Base-by-base conservation (phyloP, 768 basidiomycete species). In the Lactifluus hygrophoroides region DNA sequence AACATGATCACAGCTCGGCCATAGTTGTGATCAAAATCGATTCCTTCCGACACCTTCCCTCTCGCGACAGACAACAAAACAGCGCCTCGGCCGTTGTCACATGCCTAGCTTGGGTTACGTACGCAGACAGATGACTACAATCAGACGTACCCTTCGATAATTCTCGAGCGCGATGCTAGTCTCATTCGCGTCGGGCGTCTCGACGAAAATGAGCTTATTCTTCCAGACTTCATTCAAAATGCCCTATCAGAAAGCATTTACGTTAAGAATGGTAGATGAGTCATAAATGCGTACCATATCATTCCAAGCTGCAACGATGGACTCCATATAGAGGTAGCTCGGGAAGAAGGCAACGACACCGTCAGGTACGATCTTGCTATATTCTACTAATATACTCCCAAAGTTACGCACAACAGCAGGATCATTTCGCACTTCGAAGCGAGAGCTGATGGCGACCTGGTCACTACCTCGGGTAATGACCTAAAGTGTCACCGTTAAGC, bases 21-120 rank as follows among this genome's bases (percentile, higher is more conserved):
- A 69, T 98, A 99, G 70, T 99, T 97, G 73, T 99, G 96, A 70
- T 99, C 96, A 68, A 99, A 99, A 83, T 99, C 96, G 67, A 99
- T 99, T n/a, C 96, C 96, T 73, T 99, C 96, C 0, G 96, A 98
- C 0, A 99, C 96, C 71, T 99, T 99, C 3, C 96, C 96, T 76
- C 96, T 85, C 28, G 96, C 96, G 34, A 99, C 96, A 23, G 96
- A 97, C 40, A 99, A 77, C 30, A 99, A 77, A 28, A 98, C 94
- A 19, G 96, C 96, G 2, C 96, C 96, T 50, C 96, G 84, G 42
- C 96, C 96, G 69, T 99, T 99, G 71, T 98, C 93, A 70, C 96
- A 99, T 28, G 96, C 96, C 94, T 95, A 53, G 3, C 23, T 17
- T 38, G 48, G 40, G 14, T 49, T 54, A 23, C 42, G 28, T 8